These are phyloP conservation scores for Populus hybrid DNA, from an alignment of 441 rosid species.

Conservation along the genomic window DNA sequence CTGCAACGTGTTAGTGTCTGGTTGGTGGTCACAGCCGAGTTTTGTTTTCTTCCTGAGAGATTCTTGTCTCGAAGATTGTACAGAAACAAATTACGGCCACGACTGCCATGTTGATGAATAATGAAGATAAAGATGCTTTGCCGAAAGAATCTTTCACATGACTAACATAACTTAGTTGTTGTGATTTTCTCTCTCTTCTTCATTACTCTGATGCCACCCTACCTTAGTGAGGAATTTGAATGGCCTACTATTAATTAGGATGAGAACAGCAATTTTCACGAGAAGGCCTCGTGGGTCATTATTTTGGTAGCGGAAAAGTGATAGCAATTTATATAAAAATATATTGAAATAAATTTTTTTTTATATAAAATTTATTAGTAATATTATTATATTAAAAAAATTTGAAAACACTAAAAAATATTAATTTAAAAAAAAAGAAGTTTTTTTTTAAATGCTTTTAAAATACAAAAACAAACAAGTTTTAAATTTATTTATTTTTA, in stretches of 20 bases:
- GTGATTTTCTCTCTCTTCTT: background rate
- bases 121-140: slow-evolving; percentile 11
- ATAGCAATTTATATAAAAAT: too few relatives aligned
- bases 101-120: background rate
- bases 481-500: too few relatives aligned
- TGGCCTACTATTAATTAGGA: too few relatives aligned
- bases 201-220: background rate
- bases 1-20: slow-evolving; percentile 6
- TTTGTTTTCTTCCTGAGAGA: background rate
- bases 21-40: slow-evolving; percentile 1
- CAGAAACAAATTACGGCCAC: background rate
- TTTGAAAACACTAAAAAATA: too few relatives aligned
- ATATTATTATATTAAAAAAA: too few relatives aligned
- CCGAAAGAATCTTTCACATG: slow-evolving; percentile 31
- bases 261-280: background rate
- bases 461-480: too few relatives aligned
- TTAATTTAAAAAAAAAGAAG: too few relatives aligned
- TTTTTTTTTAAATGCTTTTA: too few relatives aligned
- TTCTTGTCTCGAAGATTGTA: background rate
- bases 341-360: too few relatives aligned
- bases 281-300: background rate
- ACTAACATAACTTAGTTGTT: slow-evolving; percentile 9
- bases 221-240: background rate
- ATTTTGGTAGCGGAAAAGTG: background rate
- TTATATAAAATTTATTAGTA: too few relatives aligned